Evolutionary conservation across 352 stramenopile genomes (phyloP).

Genomic region (Phytophthora boehmeriae): DNA sequence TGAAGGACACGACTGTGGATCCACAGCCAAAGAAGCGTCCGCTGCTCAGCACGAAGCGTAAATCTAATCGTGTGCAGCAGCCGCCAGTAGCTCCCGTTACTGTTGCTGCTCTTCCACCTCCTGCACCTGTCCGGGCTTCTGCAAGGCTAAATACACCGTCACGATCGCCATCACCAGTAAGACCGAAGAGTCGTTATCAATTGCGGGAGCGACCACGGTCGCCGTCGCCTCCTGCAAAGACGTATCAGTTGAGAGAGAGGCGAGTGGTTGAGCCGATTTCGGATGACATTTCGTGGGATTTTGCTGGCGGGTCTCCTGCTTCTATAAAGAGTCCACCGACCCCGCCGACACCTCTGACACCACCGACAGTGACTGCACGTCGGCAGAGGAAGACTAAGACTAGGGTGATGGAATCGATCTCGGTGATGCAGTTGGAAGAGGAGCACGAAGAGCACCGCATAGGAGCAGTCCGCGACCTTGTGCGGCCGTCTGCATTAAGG

Average conservation of each 20-base stretch:
- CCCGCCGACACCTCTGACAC: slow-evolving; percentile 24
- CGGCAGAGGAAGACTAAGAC: slow-evolving; percentile 26
- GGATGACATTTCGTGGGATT: slow-evolving; percentile 24
- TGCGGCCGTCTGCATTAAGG: slow-evolving; percentile 11
- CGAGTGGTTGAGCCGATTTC: slow-evolving; percentile 3
- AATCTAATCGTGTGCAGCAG: not conserved
- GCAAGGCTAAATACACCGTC: not conserved
- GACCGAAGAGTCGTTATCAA: slow-evolving; percentile 15
- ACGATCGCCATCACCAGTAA: slow-evolving; percentile 6
- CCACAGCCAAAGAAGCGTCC: slow-evolving; percentile 29
- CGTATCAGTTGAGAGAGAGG: slow-evolving; percentile 17
- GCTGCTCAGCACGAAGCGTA: slow-evolving; percentile 34
- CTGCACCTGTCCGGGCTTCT: not conserved
- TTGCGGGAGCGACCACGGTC: slow-evolving; percentile 4
- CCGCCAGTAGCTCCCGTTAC: slow-evolving; percentile 1
- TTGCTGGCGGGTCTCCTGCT: slow-evolving; percentile 22
- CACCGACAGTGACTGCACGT: slow-evolving; percentile 5
- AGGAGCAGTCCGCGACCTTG: not conserved
- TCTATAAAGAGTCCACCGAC: slow-evolving; percentile 12
- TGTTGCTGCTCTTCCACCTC: slow-evolving; percentile 1
- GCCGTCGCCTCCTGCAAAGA: slow-evolving; percentile 17
- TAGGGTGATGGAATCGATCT: slow-evolving; percentile 26
- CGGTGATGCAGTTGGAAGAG: slow-evolving; percentile 23
- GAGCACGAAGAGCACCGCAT: slow-evolving; percentile 12
- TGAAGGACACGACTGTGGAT: slow-evolving; percentile 22